Conservation (phyloP, 352 stramenopile species). For the Globisporangium carolinianum region DNA sequence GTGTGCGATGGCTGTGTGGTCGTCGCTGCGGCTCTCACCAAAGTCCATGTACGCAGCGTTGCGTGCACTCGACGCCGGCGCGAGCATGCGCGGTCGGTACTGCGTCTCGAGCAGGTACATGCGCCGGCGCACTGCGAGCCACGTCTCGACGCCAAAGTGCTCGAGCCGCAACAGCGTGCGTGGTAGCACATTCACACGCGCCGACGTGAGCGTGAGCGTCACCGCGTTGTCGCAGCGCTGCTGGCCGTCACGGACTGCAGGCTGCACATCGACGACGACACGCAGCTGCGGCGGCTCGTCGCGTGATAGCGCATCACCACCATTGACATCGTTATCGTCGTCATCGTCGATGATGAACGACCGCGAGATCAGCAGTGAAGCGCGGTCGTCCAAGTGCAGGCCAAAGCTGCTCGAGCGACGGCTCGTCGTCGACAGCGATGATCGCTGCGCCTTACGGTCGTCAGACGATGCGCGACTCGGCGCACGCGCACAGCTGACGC, state of each 20-base stretch:
- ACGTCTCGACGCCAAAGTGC: slow-evolving; percentile 44
- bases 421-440: slow-evolving; percentile 2
- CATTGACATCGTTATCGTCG: neutral
- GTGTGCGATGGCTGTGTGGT: neutral
- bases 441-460: neutral
- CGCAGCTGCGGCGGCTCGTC: slow-evolving; percentile 2
- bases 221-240: slow-evolving; percentile 3
- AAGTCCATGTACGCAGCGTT: slow-evolving; percentile 19
- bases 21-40: slow-evolving; percentile 14
- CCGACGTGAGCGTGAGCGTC: slow-evolving; percentile 24
- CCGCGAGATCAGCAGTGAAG: neutral
- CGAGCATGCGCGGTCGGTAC: slow-evolving; percentile 24
- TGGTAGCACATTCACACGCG: slow-evolving; percentile 41
- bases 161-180: slow-evolving; percentile 45
- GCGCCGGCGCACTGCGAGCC: slow-evolving; percentile 38
- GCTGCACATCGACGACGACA: slow-evolving; percentile 1
- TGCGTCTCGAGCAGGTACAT: slow-evolving; percentile 31
- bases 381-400: slow-evolving; percentile 3
- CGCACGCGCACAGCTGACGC: neutral
- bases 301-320: too few relatives aligned
- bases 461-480: neutral
- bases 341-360: neutral
- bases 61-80: slow-evolving; percentile 17
- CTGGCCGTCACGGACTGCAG: neutral
- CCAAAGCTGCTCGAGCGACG: slow-evolving; percentile 5